phyloP scores from a whole-genome alignment of 2,329 filamentous ascomycete species.

The Exophiala alcalophila region DNA sequence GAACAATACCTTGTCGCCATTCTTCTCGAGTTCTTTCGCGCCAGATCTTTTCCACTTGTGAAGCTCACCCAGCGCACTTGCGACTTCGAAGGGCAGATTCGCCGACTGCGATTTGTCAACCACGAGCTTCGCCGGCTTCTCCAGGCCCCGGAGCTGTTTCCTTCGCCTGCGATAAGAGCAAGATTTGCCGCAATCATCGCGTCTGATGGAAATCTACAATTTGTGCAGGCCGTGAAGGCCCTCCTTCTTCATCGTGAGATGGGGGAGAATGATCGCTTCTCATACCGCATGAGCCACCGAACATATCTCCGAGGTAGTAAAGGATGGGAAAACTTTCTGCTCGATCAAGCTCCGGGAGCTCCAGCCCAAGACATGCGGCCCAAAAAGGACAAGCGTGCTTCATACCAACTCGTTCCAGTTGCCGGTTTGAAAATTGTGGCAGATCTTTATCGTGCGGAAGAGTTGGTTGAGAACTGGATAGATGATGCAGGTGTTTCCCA shows the following conservation, averaged over 20 bases:
- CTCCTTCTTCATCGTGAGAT: slow-evolving; percentile 10
- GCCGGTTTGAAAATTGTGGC: slow-evolving; percentile 21
- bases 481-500: too few relatives aligned
- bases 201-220: slow-evolving; percentile 23
- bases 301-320: slow-evolving; percentile 17
- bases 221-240: slow-evolving; percentile 17
- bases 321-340: slow-evolving; percentile 27
- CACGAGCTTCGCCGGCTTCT: slow-evolving; percentile 19
- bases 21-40: slow-evolving; percentile 21
- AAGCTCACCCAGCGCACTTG: slow-evolving; percentile 7
- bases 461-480: slow-evolving; percentile 10
- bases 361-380: neutral
- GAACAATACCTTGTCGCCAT: slow-evolving; percentile 19
- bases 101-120: slow-evolving; percentile 15
- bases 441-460: slow-evolving; percentile 18
- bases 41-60: slow-evolving; percentile 20
- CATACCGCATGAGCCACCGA: slow-evolving; percentile 1
- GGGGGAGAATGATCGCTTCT: slow-evolving; percentile 3
- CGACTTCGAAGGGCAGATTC: slow-evolving; percentile 10
- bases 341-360: slow-evolving; percentile 20
- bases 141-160: slow-evolving; percentile 20
- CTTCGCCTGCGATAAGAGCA: slow-evolving; percentile 11
- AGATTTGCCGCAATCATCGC: slow-evolving; percentile 18
- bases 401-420: slow-evolving; percentile 20
- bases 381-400: slow-evolving; percentile 11